Evolutionary conservation across 192 early-diverging fungal species (phyloP), one percentile per base, ranked within the genome.

Genomic region (Entomortierella chlamydospora): DNA sequence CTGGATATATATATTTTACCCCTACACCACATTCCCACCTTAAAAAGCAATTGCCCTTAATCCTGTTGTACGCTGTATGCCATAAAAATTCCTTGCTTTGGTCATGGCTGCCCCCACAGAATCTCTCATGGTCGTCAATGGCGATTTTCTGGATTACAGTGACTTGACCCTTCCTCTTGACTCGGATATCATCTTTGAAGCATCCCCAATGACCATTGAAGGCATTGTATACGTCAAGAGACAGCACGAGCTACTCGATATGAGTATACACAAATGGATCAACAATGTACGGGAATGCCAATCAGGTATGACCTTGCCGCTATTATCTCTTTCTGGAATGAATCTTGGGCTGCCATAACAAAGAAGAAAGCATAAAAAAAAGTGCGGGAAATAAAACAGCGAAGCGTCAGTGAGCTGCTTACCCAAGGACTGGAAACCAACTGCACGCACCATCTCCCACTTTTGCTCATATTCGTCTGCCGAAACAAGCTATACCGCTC

Each of bases 111-210:
- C 58, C 37, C 55, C 45, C 31, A 63, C 63, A 53, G 58, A 61
- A 13, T 33, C 64, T 29, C n/a, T 47, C 23, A 28, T 49, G 6
- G 54, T 51, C 30, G 29, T 1, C 25, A 51, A 67, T 12, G 58
- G 68, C 15, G 76, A 79, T 13, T 65, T 50, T 49, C 47, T 60
- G 20, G 76, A 79, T 52, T 79, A 79, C 18, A 56, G 65, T 50
- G 76, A 79, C 33, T 31, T 79, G 51, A 79, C 76, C 12, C 41
- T 79, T 0, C 76, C 76, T 25, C 57, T 79, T 22, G 76, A 70
- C 30, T 52, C 76, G 6, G 50, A 60, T 31, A 47, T 79, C 18
- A 79, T 79, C 62, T 79, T 79, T 65, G 76, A 79, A 26, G 76
- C 76, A 0, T 68, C 68, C 2, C 76, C 76, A n/a, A 58, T 61